phyloP scores from a whole-genome alignment of 208 protist genomes.

The Acanthamoeba quina region DNA sequence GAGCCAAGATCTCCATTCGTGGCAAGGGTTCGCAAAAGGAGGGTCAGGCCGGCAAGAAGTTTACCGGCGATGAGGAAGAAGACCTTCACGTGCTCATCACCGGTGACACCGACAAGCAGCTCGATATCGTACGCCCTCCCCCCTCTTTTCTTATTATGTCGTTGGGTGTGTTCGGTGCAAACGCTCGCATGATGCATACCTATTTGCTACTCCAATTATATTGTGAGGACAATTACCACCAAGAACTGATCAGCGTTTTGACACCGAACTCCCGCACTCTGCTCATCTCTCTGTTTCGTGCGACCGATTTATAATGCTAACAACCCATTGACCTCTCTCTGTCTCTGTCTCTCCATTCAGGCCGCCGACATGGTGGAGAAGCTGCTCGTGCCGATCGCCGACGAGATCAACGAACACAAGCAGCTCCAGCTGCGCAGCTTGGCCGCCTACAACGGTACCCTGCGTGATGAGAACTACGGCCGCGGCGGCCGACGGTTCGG shows the following conservation, averaged over 20 bases:
- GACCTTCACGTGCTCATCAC: slow-evolving; percentile 90
- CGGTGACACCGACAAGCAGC: slow-evolving; percentile 82
- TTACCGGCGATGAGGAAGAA: slow-evolving; percentile 75
- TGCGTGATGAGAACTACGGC: slow-evolving; percentile 87
- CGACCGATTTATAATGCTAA: neutral
- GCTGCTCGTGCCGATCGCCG: slow-evolving; percentile 87
- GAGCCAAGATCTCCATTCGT: slow-evolving; percentile 90
- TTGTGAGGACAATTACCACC: too few relatives aligned
- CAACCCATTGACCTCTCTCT: neutral
- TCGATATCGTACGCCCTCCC: slow-evolving; percentile 78
- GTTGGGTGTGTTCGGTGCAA: too few relatives aligned
- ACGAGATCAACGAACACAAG: slow-evolving; percentile 90
- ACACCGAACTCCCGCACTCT: neutral
- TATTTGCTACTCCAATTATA: neutral
- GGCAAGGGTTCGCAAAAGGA: slow-evolving; percentile 90
- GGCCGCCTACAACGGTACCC: slow-evolving; percentile 90
- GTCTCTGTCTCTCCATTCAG: neutral
- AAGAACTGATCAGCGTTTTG: neutral
- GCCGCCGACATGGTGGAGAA: slow-evolving; percentile 84
- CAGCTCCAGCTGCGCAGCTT: slow-evolving; percentile 89
- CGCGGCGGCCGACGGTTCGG: slow-evolving; percentile 29
- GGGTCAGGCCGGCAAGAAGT: slow-evolving; percentile 81
- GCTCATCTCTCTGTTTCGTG: neutral
- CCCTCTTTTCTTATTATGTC: neutral
- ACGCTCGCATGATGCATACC: neutral